Evolutionary conservation across 2,329 filamentous ascomycete genomes (phyloP).

Genomic region (Clarireedia monteithiana): DNA sequence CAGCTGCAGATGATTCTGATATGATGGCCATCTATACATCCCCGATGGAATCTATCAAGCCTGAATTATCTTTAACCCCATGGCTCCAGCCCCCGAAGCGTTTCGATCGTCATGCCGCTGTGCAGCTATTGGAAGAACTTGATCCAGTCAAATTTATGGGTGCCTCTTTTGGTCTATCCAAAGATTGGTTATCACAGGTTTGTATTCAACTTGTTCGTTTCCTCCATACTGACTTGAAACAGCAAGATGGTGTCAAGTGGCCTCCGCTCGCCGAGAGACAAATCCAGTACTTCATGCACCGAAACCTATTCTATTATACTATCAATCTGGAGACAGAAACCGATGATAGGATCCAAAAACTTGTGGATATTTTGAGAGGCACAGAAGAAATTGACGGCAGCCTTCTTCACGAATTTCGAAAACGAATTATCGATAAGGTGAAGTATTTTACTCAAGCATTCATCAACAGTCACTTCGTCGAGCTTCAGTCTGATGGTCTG

Average conservation of each 20-base stretch:
- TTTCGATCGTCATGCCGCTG: slow-evolving; percentile 5
- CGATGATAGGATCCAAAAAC: slow-evolving; percentile 3
- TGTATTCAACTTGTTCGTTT: neutral
- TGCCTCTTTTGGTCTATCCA: neutral
- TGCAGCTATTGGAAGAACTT: slow-evolving; percentile 1
- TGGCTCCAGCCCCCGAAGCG: slow-evolving; percentile 8
- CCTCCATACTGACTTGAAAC: neutral
- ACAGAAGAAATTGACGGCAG: neutral
- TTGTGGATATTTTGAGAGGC: neutral
- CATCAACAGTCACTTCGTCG: slow-evolving; percentile 4
- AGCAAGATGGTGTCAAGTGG: slow-evolving; percentile 1
- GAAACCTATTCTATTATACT: slow-evolving; percentile 2
- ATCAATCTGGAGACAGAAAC: neutral
- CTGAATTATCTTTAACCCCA: slow-evolving; percentile 3
- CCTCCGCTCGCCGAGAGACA: slow-evolving; percentile 1
- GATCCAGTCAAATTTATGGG: neutral
- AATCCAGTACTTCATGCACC: slow-evolving; percentile 8
- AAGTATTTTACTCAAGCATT: slow-evolving; percentile 5
- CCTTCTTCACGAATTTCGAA: slow-evolving; percentile 1
- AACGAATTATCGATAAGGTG: slow-evolving; percentile 5
- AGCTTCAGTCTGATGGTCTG: slow-evolving; percentile 1
- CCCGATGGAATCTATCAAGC: slow-evolving; percentile 1
- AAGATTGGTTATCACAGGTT: slow-evolving; percentile 9
- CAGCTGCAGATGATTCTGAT: neutral
- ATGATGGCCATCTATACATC: slow-evolving; percentile 1